Percentiles rank a stretch among this genome's conserved stretches.
phyloP scores from a whole-genome alignment of 2,329 filamentous ascomycete genomes.

The Orbilia ellipsospora region DNA sequence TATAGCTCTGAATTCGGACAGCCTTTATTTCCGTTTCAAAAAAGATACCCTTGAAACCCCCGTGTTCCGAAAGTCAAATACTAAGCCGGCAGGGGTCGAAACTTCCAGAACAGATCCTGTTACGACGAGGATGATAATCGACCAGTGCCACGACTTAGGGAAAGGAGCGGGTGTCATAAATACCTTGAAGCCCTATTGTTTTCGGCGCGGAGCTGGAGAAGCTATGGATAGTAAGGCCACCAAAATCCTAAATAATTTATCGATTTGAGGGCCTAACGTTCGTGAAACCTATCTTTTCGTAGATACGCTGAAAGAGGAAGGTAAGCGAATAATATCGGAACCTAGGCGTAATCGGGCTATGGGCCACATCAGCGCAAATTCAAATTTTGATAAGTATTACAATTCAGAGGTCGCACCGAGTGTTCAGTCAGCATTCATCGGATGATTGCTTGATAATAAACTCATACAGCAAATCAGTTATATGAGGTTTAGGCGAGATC shows the following conservation, averaged over 20 bases:
- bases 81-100: neutral
- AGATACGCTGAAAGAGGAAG: neutral
- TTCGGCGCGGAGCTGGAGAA: conserved; percentile 3
- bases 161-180: neutral
- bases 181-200: neutral
- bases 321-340: conserved; percentile 1
- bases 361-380: neutral
- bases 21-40: neutral
- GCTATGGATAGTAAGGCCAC: conserved; percentile 9
- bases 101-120: neutral
- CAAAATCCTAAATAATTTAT: neutral
- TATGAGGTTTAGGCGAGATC: conserved; percentile 2
- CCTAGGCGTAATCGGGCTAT: neutral
- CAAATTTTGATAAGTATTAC: conserved; percentile 3
- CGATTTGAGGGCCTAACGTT: neutral
- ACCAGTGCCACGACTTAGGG: neutral
- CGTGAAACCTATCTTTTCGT: neutral
- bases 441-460: neutral
- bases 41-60: neutral
- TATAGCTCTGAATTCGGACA: neutral
- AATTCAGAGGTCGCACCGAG: neutral
- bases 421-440: conserved; percentile 6
- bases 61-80: neutral
- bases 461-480: neutral
- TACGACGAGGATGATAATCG: neutral